A percentile compares a stretch with the other conserved stretches of the same genome.
These are phyloP conservation scores for Scedosporium apiospermum DNA, from an alignment of 2,329 filamentous ascomycete genomes.

Conservation along the genomic window DNA sequence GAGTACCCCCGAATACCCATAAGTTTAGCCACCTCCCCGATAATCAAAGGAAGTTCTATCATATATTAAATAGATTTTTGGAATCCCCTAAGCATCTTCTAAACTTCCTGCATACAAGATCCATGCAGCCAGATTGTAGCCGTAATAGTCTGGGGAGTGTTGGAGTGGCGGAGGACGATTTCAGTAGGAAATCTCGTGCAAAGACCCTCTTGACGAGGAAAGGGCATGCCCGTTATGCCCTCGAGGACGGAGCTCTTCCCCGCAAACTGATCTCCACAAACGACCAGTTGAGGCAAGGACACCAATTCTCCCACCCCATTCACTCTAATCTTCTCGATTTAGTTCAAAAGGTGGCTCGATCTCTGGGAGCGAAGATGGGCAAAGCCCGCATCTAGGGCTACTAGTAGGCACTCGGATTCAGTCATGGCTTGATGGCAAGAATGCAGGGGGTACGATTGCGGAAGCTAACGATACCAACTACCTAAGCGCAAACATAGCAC, in stretches of 20 bases:
- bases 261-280: constrained; percentile 15
- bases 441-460: not conserved
- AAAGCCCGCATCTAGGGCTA: not conserved
- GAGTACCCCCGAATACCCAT: constrained; percentile 11
- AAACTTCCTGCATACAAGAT: constrained; percentile 4
- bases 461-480: not conserved
- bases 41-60: constrained; percentile 14
- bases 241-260: constrained; percentile 17
- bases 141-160: constrained; percentile 7
- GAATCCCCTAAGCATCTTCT: constrained; percentile 8
- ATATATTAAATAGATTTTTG: constrained; percentile 11
- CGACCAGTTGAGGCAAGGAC: constrained; percentile 13
- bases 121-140: constrained; percentile 12
- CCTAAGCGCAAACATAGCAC: not conserved
- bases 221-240: constrained; percentile 14
- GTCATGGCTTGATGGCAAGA: not conserved
- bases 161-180: constrained; percentile 12
- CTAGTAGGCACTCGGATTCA: not conserved
- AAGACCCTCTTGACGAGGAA: constrained; percentile 13
- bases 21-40: constrained; percentile 12
- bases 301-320: constrained; percentile 11
- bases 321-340: constrained; percentile 10
- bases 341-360: constrained; percentile 4
- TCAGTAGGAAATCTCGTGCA: constrained; percentile 15
- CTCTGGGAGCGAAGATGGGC: not conserved